These are phyloP conservation scores for Hortiboletus campestris DNA, from an alignment of 768 basidiomycete genomes.

Conservation along the genomic window DNA sequence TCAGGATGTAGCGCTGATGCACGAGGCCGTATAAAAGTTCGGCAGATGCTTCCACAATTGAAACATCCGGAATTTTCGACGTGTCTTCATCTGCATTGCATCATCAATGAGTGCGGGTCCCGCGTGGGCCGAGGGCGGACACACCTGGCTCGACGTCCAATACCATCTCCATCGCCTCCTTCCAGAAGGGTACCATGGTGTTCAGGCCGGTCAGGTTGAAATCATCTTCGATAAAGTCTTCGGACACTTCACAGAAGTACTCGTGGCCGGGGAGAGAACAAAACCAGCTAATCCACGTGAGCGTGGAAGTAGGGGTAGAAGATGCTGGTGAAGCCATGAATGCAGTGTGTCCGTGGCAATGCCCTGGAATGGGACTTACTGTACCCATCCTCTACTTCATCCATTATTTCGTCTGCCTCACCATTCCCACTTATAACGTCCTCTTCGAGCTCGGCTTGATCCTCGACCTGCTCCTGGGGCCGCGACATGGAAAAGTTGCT, in stretches of 20 bases:
- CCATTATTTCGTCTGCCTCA: slow-evolving; percentile 78
- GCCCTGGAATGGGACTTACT: slow-evolving; percentile 50
- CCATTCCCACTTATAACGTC: slow-evolving; percentile 57
- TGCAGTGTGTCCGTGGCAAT: slow-evolving; percentile 7
- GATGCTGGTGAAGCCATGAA: slow-evolving; percentile 53
- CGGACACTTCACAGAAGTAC: slow-evolving; percentile 97
- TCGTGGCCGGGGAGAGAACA: slow-evolving; percentile 94
- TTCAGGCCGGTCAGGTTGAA: slow-evolving; percentile 98
- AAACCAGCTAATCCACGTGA: slow-evolving; percentile 97
- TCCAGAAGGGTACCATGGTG: slow-evolving; percentile 97
- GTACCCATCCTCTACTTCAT: slow-evolving; percentile 66
- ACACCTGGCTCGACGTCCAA: slow-evolving; percentile 97
- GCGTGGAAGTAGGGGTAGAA: slow-evolving; percentile 85
- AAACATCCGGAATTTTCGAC: slow-evolving; percentile 95
- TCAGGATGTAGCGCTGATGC: slow-evolving; percentile 96
- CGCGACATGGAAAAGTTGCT: slow-evolving; percentile 37
- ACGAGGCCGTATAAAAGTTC: slow-evolving; percentile 97
- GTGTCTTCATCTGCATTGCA: slow-evolving; percentile 75
- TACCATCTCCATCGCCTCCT: slow-evolving; percentile 99
- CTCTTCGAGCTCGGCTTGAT: slow-evolving; percentile 56
- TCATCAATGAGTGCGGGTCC: slow-evolving; percentile 10
- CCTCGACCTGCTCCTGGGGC: slow-evolving; percentile 40
- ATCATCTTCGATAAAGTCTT: slow-evolving; percentile 99
- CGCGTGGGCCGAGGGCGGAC: slow-evolving; percentile 27
- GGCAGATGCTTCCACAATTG: slow-evolving; percentile 96